Conservation (phyloP, 2,329 filamentous ascomycete genomes). For the Fusarium anthophilum region DNA sequence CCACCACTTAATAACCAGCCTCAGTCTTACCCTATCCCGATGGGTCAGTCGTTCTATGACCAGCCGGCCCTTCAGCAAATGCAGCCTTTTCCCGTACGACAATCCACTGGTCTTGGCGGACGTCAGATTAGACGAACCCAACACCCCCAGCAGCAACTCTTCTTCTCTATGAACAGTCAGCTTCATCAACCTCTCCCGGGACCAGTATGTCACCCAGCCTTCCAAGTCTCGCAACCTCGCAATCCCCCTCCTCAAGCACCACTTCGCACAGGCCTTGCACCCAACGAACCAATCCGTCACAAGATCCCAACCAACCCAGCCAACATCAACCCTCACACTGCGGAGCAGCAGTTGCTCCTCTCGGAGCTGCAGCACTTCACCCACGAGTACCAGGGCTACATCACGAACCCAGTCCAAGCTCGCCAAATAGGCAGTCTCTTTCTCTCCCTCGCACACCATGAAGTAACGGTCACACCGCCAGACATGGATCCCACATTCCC, state of each 20-base stretch:
- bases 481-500: conserved; percentile 24
- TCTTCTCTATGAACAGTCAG: background rate
- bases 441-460: background rate
- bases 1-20: background rate
- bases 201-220: background rate
- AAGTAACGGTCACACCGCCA: background rate
- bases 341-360: background rate
- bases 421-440: background rate
- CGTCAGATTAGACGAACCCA: too few species aligned
- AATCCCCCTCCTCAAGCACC: background rate
- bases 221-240: background rate
- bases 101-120: background rate
- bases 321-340: background rate
- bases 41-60: background rate
- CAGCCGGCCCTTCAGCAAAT: background rate
- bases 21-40: background rate
- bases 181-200: background rate
- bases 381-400: conserved; percentile 19
- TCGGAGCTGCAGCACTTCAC: background rate
- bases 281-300: background rate
- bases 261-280: background rate
- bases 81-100: background rate
- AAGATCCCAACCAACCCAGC: background rate
- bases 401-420: background rate
- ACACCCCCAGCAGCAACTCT: background rate